phyloP scores from a whole-genome alignment of 352 stramenopile genomes.

The Pythium folliculosum region DNA sequence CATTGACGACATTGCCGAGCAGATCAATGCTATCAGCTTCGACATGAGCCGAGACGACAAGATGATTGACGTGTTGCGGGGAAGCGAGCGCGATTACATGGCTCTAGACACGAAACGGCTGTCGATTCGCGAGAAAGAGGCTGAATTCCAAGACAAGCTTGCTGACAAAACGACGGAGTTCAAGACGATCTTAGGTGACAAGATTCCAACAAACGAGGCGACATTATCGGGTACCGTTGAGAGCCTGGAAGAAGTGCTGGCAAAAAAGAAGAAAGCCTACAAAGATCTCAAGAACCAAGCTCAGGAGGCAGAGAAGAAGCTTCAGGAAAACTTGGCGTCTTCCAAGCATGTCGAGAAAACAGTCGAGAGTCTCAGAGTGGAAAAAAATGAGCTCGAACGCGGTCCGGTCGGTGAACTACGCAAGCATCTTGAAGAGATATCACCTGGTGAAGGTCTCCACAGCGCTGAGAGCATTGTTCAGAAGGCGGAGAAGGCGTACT shows the following conservation, averaged over 20 bases:
- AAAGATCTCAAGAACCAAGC: conserved; percentile 36
- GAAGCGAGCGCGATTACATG: conserved; percentile 49
- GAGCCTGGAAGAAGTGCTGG: conserved; percentile 33
- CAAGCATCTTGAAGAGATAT: conserved; percentile 47
- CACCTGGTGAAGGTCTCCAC: conserved; percentile 43
- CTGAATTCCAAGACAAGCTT: conserved; percentile 44
- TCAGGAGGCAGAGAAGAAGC: conserved; percentile 32
- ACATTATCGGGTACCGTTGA: conserved; percentile 31
- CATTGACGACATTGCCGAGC: conserved; percentile 45
- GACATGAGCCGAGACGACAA: conserved; percentile 47
- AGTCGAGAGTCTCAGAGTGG: conserved; percentile 34
- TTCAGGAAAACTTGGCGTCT: conserved; percentile 56
- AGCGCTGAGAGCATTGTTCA: conserved; percentile 53
- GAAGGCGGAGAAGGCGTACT: conserved; percentile 60
- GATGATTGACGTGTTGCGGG: conserved; percentile 57
- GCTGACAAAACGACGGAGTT: conserved; percentile 47
- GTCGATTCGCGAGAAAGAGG: conserved; percentile 46
- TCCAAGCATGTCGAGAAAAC: conserved; percentile 55
- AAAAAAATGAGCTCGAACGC: conserved; percentile 60
- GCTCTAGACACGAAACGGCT: conserved; percentile 50
- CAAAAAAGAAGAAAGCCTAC: conserved; percentile 25
- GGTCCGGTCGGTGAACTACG: conserved; percentile 55
- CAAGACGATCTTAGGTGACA: conserved; percentile 33
- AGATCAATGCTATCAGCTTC: conserved; percentile 46
- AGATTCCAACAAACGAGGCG: conserved; percentile 34